phyloP scores from a whole-genome alignment of 2,329 filamentous ascomycete genomes.

The Coccinonectria pachysandricola region DNA sequence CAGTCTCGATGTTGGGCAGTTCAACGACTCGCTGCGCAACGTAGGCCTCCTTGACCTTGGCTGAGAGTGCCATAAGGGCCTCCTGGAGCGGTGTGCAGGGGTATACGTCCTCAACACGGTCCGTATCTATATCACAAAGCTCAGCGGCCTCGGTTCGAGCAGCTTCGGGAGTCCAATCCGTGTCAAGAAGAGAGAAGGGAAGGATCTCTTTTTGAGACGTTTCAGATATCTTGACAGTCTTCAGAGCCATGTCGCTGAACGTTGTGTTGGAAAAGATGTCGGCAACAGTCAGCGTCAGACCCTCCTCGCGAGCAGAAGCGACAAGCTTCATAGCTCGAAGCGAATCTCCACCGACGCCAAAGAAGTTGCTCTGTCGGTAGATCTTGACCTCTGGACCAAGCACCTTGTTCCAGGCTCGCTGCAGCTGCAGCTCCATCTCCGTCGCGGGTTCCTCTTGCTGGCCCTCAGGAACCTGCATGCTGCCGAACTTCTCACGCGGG shows the following conservation, averaged over 20 bases:
- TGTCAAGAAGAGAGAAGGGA: constrained; percentile 30
- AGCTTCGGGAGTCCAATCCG: constrained; percentile 22
- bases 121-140: constrained; percentile 28
- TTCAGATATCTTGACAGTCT: constrained; percentile 12
- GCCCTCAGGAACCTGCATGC: constrained; percentile 12
- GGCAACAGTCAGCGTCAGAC: constrained; percentile 32
- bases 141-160: constrained; percentile 28
- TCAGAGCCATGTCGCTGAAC: constrained; percentile 33
- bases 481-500: constrained; percentile 29
- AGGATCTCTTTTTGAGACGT: constrained; percentile 17
- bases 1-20: constrained; percentile 26
- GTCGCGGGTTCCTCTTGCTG: constrained; percentile 27
- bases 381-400: constrained; percentile 26
- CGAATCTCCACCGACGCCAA: constrained; percentile 40
- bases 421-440: constrained; percentile 27
- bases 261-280: constrained; percentile 35
- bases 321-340: constrained; percentile 42
- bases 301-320: constrained; percentile 28
- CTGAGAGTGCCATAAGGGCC: constrained; percentile 42
- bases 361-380: constrained; percentile 33
- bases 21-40: constrained; percentile 39
- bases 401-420: constrained; percentile 27
- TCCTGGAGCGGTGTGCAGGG: constrained; percentile 46
- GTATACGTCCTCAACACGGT: constrained; percentile 38
- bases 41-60: constrained; percentile 40